A percentile compares a stretch with the other conserved stretches of the same genome.
These are phyloP conservation scores for Berberis vulgaris DNA, from an alignment of 164 flowering plant genomes.

Conservation along the genomic window DNA sequence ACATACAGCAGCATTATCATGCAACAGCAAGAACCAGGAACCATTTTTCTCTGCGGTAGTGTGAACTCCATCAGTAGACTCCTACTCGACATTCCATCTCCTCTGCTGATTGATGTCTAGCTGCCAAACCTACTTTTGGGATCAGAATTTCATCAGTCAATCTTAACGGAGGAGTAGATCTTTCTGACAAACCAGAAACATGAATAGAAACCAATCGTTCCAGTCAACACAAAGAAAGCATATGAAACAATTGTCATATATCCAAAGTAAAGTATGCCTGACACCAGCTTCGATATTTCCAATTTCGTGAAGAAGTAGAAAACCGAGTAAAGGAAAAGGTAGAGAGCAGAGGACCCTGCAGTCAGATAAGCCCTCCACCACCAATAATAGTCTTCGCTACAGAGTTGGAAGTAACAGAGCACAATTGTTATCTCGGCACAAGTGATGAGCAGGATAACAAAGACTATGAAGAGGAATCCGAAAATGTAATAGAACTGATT, in stretches of 20 bases:
- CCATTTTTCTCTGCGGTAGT: no score
- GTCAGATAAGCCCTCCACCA: constrained; percentile 17
- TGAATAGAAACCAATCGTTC: constrained; percentile 13
- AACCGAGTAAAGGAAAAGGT: constrained; percentile 12
- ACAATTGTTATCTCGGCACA: constrained; percentile 16
- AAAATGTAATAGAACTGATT: constrained; percentile 18
- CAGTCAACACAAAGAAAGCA: constrained; percentile 14
- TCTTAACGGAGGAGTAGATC: constrained; percentile 15
- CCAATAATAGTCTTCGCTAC: constrained; percentile 16
- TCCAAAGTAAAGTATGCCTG: constrained; percentile 13
- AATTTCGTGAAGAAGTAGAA: constrained; percentile 16
- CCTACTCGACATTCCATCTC: not conserved
- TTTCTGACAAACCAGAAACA: constrained; percentile 16
- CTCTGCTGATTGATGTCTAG: not conserved
- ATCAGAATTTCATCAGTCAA: constrained; percentile 3
- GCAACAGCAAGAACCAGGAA: no score
- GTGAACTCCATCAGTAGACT: no score
- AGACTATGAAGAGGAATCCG: constrained; percentile 15
- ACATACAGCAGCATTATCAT: no score
- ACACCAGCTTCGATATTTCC: constrained; percentile 11
- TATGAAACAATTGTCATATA: constrained; percentile 11
- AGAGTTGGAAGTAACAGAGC: constrained; percentile 15
- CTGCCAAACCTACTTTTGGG: not conserved
- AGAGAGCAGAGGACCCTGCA: constrained; percentile 13
- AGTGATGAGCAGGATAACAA: constrained; percentile 11